phyloP scores from a whole-genome alignment of 2,329 filamentous ascomycete species.

The Pyrenochaeta sp. region DNA sequence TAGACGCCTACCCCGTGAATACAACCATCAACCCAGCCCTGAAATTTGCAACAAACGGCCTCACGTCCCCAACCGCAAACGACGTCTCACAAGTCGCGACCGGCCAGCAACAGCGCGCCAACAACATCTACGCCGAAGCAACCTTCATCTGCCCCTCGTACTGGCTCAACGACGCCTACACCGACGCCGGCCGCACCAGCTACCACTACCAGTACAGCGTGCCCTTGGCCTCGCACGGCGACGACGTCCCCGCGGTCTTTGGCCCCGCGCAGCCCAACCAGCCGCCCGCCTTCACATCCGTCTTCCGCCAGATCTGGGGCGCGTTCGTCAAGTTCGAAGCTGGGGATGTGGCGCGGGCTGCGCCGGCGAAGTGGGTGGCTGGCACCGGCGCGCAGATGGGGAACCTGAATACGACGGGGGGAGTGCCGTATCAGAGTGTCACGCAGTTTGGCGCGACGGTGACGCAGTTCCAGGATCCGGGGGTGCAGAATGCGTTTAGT shows the following conservation, averaged over 20 bases:
- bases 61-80: constrained; percentile 54
- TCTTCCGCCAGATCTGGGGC: constrained; percentile 16
- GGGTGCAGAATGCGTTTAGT: constrained; percentile 11
- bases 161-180: constrained; percentile 61
- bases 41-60: constrained; percentile 45
- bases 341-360: constrained; percentile 1
- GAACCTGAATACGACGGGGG: constrained; percentile 26
- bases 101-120: constrained; percentile 62
- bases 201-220: constrained; percentile 32
- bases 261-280: constrained; percentile 21
- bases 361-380: neutral
- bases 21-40: constrained; percentile 26
- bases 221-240: constrained; percentile 24
- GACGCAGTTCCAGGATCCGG: constrained; percentile 12
- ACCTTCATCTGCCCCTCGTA: constrained; percentile 65
- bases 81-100: constrained; percentile 58
- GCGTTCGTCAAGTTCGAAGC: constrained; percentile 10
- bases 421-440: constrained; percentile 10
- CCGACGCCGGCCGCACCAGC: constrained; percentile 3
- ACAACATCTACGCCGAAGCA: constrained; percentile 62
- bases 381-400: constrained; percentile 5
- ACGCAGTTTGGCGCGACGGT: constrained; percentile 9
- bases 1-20: constrained; percentile 45
- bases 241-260: constrained; percentile 24
- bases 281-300: constrained; percentile 10